Percentiles rank a stretch among this genome's conserved stretches.
These are phyloP conservation scores for Stereocaulon alpinum DNA, from an alignment of 495 filamentous ascomycete genomes.

Conservation along the genomic window DNA sequence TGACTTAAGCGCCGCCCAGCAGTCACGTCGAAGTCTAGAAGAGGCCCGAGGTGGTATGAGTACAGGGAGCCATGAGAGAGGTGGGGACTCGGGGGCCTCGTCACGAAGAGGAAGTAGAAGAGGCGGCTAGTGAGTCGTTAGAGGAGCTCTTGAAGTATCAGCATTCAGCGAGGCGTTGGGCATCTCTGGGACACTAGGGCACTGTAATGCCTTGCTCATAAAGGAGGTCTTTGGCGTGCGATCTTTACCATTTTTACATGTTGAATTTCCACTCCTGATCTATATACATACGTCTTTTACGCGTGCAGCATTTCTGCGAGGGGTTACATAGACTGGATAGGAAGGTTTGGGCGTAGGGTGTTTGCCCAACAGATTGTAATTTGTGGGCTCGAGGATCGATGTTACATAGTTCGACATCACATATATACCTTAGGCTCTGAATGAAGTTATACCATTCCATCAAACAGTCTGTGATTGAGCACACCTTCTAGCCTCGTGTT, in stretches of 20 bases:
- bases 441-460: background rate
- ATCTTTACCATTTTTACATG: background rate
- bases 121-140: slow-evolving; percentile 7
- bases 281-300: slow-evolving; percentile 11
- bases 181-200: background rate
- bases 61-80: slow-evolving; percentile 18
- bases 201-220: background rate
- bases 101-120: slow-evolving; percentile 17
- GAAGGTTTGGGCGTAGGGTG: background rate
- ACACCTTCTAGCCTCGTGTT: slow-evolving; percentile 5
- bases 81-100: slow-evolving; percentile 23
- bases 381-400: background rate
- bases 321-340: slow-evolving; percentile 16
- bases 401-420: background rate
- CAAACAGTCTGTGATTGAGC: background rate
- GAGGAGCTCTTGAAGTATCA: background rate
- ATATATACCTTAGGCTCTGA: no score
- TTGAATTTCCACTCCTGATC: slow-evolving; percentile 1
- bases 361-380: background rate
- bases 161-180: slow-evolving; percentile 9
- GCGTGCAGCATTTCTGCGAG: slow-evolving; percentile 13
- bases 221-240: background rate
- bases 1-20: slow-evolving; percentile 52
- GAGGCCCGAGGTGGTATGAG: slow-evolving; percentile 47
- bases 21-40: slow-evolving; percentile 62